Conservation (phyloP, 179 eudicot genomes). For the Spinacia oleracea region DNA sequence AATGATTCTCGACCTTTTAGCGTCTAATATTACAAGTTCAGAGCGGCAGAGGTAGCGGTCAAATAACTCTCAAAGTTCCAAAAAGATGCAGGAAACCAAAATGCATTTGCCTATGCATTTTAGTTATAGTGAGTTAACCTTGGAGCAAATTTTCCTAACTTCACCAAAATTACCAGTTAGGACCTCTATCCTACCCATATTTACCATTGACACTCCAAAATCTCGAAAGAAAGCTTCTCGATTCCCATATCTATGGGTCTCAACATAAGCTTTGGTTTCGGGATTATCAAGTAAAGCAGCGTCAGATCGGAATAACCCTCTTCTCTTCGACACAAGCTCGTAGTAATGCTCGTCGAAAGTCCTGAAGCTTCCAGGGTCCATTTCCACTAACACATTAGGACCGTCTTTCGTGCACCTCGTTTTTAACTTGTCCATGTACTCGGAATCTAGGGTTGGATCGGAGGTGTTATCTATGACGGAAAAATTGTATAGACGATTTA, state of each 20-base stretch:
- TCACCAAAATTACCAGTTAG: slow-evolving; percentile 26
- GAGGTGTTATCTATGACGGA: slow-evolving; percentile 22
- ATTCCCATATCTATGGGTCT: slow-evolving; percentile 17
- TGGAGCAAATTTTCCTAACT: slow-evolving; percentile 27
- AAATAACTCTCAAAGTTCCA: background rate
- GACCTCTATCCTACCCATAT: slow-evolving; percentile 25
- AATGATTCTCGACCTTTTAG: no score
- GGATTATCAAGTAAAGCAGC: slow-evolving; percentile 36
- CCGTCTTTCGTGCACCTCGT: slow-evolving; percentile 19
- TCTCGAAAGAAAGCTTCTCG: slow-evolving; percentile 4
- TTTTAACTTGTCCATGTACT: slow-evolving; percentile 25
- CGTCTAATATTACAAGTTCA: no score
- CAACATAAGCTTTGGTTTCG: slow-evolving; percentile 32
- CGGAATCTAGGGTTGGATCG: slow-evolving; percentile 30
- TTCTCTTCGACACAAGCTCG: slow-evolving; percentile 28
- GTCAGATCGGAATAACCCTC: slow-evolving; percentile 37
- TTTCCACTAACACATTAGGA: slow-evolving; percentile 24
- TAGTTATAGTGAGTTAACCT: slow-evolving; percentile 13
- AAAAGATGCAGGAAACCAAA: background rate
- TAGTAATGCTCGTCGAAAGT: slow-evolving; percentile 29
- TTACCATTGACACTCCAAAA: slow-evolving; percentile 25
- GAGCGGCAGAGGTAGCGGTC: no score
- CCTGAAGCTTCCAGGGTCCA: slow-evolving; percentile 37
- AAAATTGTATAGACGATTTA: slow-evolving; percentile 32
- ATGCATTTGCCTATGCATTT: background rate